phyloP scores from a whole-genome alignment of 495 filamentous ascomycete species.

The Lepraria neglecta region DNA sequence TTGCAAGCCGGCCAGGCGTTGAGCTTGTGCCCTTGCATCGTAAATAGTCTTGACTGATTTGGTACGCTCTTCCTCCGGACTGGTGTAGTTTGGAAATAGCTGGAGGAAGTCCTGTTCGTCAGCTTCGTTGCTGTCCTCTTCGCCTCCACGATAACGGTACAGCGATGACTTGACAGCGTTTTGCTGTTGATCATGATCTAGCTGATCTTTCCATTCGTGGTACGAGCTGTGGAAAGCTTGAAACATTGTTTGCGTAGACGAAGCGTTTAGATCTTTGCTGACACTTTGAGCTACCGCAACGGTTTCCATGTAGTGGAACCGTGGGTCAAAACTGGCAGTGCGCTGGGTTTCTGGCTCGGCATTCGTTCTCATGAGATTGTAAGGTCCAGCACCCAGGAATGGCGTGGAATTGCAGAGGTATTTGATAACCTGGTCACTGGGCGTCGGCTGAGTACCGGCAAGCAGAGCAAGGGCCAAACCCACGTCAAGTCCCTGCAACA shows the following conservation, averaged over 20 bases:
- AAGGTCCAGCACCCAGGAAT: constrained; percentile 51
- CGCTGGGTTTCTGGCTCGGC: constrained; percentile 31
- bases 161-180: constrained; percentile 63
- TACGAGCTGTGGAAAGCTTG: constrained; percentile 65
- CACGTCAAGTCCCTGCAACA: constrained; percentile 72
- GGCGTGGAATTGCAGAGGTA: constrained; percentile 51
- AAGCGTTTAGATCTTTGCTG: not conserved
- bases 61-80: constrained; percentile 34
- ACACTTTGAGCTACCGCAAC: constrained; percentile 13
- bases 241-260: constrained; percentile 18
- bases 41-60: constrained; percentile 27
- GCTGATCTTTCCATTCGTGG: constrained; percentile 65
- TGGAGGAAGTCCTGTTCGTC: constrained; percentile 68
- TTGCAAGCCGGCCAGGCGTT: constrained; percentile 49
- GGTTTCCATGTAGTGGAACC: constrained; percentile 35
- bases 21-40: constrained; percentile 39
- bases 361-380: constrained; percentile 23
- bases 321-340: constrained; percentile 17
- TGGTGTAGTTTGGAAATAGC: constrained; percentile 75
- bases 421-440: constrained; percentile 26
- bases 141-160: constrained; percentile 72
- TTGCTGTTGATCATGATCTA: constrained; percentile 65
- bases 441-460: constrained; percentile 21
- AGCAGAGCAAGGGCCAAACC: constrained; percentile 58
- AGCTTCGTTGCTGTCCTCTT: constrained; percentile 66